Evolutionary conservation across 306 rosid genomes (phyloP), one percentile per base, ranked within the genome.

Genomic region (Prunus mira): DNA sequence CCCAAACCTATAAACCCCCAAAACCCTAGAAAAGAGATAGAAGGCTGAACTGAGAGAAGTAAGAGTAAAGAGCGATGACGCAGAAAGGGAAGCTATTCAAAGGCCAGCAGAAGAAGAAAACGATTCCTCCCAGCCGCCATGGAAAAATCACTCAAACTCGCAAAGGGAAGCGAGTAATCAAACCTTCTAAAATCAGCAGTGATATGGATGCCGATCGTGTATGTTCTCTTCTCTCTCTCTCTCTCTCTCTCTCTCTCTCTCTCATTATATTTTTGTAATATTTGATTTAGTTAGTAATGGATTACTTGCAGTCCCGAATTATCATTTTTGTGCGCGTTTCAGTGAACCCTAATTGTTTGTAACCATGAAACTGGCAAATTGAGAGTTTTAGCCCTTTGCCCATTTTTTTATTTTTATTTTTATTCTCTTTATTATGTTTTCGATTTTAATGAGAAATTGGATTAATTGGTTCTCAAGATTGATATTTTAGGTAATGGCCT

Each of bases 201-300:
- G 98, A 88, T 4, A 91, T 94, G 97, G 95, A 94, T 65, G 47
- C 87, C n/a, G 96, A 93, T 79, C 90, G 94, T 41, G 98, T 93
- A 82, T 80, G 92, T 77, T 61, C 45, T 25, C 19, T 52, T 30
- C 67, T 58, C 5, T 50, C 69, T 14, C 17, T 32, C 9, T 17
- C 27, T 54, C 32, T n/a, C n/a, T n/a, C n/a, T n/a, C n/a, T 30
- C 67, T 58, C 5, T 50, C 69, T 14, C 17, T 32, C 9, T 17
- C 27, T 54, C 32, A 0, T 69, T 30, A 12, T 52, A 5, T 15
- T 30, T 46, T 56, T 27, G 12, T 38, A 2, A 1, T 38, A 43
- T 47, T 27, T 67, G 27, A 65, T 47, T 76, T 27, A 20, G 15
- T 50, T 30, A 41, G 67, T 5, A 22, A 12, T 63, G 41, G 46